These are phyloP conservation scores for Cladobotryum mycophilum DNA, from an alignment of 2,329 filamentous ascomycete genomes.

Conservation along the genomic window DNA sequence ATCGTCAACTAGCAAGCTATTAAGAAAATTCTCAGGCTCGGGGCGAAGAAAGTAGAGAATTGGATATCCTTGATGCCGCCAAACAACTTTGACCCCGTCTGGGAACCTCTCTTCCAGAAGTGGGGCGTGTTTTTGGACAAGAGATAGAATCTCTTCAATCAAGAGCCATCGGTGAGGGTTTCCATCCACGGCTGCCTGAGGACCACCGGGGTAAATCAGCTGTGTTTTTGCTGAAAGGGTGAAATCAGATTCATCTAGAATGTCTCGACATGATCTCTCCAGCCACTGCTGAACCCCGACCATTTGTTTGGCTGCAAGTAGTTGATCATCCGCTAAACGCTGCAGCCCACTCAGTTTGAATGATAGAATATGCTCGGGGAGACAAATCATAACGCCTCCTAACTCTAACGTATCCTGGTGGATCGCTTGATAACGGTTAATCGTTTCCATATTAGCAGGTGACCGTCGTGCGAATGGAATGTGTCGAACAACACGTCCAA, in stretches of 20 bases:
- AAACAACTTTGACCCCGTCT: slow-evolving; percentile 40
- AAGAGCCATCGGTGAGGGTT: slow-evolving; percentile 46
- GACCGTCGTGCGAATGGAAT: slow-evolving; percentile 49
- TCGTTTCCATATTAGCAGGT: slow-evolving; percentile 19
- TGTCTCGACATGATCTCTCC: too few relatives aligned
- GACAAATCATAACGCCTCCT: slow-evolving; percentile 50
- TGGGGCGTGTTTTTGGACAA: slow-evolving; percentile 33
- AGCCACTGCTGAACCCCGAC: too few relatives aligned
- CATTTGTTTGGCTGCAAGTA: too few relatives aligned
- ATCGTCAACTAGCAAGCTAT: slow-evolving; percentile 33
- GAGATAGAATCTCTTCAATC: slow-evolving; percentile 32
- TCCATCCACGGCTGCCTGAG: slow-evolving; percentile 42
- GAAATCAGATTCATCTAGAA: slow-evolving; percentile 12
- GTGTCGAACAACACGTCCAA: slow-evolving; percentile 47
- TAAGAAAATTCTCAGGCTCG: slow-evolving; percentile 40
- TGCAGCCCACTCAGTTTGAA: slow-evolving; percentile 58
- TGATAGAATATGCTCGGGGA: slow-evolving; percentile 59
- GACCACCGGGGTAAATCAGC: slow-evolving; percentile 50
- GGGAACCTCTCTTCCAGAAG: slow-evolving; percentile 33
- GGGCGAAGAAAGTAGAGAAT: slow-evolving; percentile 47
- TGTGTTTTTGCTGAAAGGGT: slow-evolving; percentile 29
- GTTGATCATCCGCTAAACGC: slow-evolving; percentile 39
- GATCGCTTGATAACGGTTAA: slow-evolving; percentile 11
- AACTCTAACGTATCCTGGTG: slow-evolving; percentile 33
- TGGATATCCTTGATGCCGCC: slow-evolving; percentile 40